Conservation (phyloP, 2,329 filamentous ascomycete species). For the Cyphellophora attinorum region DNA sequence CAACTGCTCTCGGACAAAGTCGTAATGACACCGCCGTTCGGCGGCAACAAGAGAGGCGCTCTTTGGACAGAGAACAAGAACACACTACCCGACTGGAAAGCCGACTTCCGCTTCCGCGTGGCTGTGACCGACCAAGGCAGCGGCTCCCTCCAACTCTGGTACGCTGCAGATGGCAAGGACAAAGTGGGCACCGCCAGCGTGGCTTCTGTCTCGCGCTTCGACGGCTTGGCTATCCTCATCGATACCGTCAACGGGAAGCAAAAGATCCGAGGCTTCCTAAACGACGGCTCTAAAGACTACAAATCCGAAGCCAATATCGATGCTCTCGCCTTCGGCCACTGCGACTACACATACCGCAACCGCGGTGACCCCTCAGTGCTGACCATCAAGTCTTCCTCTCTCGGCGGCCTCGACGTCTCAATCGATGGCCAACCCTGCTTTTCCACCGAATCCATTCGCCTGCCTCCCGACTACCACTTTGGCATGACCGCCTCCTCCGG, state of each 20-base stretch:
- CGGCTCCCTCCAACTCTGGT: constrained; percentile 92
- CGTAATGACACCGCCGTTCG: constrained; percentile 79
- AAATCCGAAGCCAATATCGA: constrained; percentile 67
- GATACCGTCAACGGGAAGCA: constrained; percentile 70
- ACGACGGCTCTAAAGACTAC: constrained; percentile 78
- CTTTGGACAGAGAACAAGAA: constrained; percentile 62
- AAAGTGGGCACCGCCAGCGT: constrained; percentile 64
- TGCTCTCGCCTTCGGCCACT: constrained; percentile 84
- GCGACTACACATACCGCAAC: constrained; percentile 84
- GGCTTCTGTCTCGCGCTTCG: constrained; percentile 76
- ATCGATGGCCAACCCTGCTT: constrained; percentile 79
- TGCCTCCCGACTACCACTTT: constrained; percentile 74
- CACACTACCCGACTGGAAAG: constrained; percentile 57
- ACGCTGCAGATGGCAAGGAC: constrained; percentile 58
- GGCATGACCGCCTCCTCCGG: constrained; percentile 81
- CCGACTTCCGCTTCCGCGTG: constrained; percentile 78
- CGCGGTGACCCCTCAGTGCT: constrained; percentile 73
- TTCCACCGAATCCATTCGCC: constrained; percentile 45
- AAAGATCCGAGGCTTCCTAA: constrained; percentile 84
- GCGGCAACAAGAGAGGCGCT: constrained; percentile 74
- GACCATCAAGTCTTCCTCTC: constrained; percentile 57
- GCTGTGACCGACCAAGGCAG: constrained; percentile 75
- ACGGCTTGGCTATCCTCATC: constrained; percentile 79
- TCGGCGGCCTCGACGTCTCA: constrained; percentile 63
- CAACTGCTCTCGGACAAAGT: constrained; percentile 75